A percentile compares a stretch with the other conserved stretches of the same genome.
phyloP scores from a whole-genome alignment of 768 basidiomycete genomes.

The Panellus pusillus region DNA sequence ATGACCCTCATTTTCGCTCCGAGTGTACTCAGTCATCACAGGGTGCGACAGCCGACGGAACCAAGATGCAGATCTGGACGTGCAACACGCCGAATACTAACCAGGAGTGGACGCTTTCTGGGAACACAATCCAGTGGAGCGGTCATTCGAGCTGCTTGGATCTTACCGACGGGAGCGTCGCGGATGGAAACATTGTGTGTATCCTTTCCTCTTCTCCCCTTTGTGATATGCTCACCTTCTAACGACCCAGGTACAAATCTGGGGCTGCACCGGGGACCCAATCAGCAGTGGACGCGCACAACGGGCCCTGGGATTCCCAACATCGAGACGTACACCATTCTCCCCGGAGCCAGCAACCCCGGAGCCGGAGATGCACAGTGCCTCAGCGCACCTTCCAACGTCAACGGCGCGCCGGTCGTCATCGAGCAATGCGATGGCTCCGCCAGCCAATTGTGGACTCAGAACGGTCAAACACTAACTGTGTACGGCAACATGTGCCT shows the following conservation, averaged over 20 bases:
- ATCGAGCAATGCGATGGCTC: slow-evolving; percentile 22
- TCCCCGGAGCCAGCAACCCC: background rate
- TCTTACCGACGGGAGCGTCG: background rate
- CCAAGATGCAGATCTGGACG: slow-evolving; percentile 3
- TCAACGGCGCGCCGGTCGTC: slow-evolving; percentile 22
- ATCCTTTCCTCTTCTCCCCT: background rate
- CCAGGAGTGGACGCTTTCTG: slow-evolving; percentile 12
- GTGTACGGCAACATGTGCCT: background rate
- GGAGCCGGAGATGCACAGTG: background rate
- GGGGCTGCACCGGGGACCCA: too few relatives aligned
- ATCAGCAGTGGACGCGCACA: too few relatives aligned
- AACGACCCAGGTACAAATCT: too few relatives aligned
- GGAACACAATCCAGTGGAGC: slow-evolving; percentile 2
- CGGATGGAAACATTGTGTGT: background rate
- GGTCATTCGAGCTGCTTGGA: slow-evolving; percentile 6
- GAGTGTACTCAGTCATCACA: too few relatives aligned
- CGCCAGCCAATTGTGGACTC: slow-evolving; percentile 23
- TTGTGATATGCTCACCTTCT: background rate
- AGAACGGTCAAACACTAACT: background rate
- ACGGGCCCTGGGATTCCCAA: too few relatives aligned
- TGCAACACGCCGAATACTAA: slow-evolving; percentile 9
- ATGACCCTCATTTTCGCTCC: background rate
- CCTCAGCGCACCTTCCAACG: slow-evolving; percentile 5
- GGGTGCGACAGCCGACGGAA: background rate
- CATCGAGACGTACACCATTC: background rate